Conservation (phyloP, 2,329 filamentous ascomycete genomes). For the Botrytis tulipae region DNA sequence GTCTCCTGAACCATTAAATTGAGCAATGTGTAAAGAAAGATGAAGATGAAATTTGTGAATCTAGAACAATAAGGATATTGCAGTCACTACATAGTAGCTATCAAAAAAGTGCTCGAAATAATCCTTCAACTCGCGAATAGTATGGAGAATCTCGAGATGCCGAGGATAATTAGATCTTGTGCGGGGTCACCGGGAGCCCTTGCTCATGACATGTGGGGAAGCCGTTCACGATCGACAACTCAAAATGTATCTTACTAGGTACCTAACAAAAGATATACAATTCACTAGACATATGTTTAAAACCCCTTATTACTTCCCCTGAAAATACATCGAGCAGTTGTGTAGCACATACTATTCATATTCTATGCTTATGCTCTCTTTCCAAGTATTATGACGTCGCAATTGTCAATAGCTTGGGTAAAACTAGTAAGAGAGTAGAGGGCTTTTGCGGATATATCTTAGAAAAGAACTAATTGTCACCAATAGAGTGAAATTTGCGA, state of each 20-base stretch:
- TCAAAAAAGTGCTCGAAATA: neutral
- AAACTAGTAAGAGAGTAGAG: neutral
- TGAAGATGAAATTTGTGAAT: neutral
- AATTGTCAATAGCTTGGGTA: neutral
- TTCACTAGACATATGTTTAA: neutral
- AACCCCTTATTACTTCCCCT: neutral
- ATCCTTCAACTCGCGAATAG: too few relatives aligned
- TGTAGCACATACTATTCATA: neutral
- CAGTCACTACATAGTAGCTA: neutral
- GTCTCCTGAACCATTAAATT: neutral
- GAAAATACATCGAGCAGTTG: neutral
- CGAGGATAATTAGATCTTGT: neutral
- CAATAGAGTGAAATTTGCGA: neutral
- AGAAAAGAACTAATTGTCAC: neutral
- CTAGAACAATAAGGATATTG: neutral
- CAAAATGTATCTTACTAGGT: too few relatives aligned
- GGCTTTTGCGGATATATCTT: neutral
- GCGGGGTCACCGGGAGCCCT: conserved; percentile 1
- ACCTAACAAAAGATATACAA: neutral
- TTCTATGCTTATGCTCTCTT: too few relatives aligned
- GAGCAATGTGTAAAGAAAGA: neutral
- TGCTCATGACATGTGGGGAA: neutral
- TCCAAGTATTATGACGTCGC: neutral
- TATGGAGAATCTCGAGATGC: neutral
- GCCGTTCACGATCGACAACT: neutral